A percentile compares a stretch with the other conserved stretches of the same genome.
These are phyloP conservation scores for Zhuliangozyma blackwelliae DNA, from an alignment of 1,139 yeast species.

Conservation along the genomic window DNA sequence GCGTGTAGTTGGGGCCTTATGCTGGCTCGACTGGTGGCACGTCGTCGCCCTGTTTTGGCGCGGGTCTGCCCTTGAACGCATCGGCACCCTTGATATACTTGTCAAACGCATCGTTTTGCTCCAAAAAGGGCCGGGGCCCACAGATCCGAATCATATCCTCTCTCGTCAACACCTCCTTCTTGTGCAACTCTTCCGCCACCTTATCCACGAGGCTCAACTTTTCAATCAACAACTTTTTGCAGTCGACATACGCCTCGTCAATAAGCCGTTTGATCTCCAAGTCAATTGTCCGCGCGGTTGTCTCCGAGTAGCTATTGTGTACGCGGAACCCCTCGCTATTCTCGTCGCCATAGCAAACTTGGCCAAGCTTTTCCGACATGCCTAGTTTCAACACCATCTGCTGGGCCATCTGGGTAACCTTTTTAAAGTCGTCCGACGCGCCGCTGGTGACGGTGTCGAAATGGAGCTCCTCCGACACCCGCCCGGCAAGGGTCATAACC, in stretches of 20 bases:
- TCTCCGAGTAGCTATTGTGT: conserved; percentile 67
- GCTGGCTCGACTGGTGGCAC: not conserved
- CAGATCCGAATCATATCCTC: conserved; percentile 73
- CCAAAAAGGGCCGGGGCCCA: conserved; percentile 76
- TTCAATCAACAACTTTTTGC: conserved; percentile 52
- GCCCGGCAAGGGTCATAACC: conserved; percentile 79
- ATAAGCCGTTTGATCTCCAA: conserved; percentile 61
- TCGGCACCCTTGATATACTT: conserved; percentile 55
- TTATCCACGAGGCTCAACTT: conserved; percentile 59
- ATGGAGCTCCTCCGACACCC: conserved; percentile 75
- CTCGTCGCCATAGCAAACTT: conserved; percentile 51
- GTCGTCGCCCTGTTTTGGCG: conserved; percentile 3
- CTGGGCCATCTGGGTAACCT: conserved; percentile 73
- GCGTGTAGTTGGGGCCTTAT: too few relatives aligned
- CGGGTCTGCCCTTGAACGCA: conserved; percentile 29
- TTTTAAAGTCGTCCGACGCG: conserved; percentile 77
- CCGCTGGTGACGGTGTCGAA: conserved; percentile 78
- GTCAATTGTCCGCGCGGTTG: conserved; percentile 64
- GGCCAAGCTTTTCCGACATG: conserved; percentile 69
- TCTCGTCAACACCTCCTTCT: conserved; percentile 72
- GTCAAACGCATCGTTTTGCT: conserved; percentile 76
- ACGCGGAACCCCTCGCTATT: conserved; percentile 46
- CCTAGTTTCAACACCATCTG: conserved; percentile 75
- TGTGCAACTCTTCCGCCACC: conserved; percentile 64
- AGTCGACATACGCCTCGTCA: conserved; percentile 47